A percentile compares a stretch with the other conserved stretches of the same genome.
These are phyloP conservation scores for Globisporangium solare DNA, from an alignment of 352 stramenopile genomes.

Conservation along the genomic window DNA sequence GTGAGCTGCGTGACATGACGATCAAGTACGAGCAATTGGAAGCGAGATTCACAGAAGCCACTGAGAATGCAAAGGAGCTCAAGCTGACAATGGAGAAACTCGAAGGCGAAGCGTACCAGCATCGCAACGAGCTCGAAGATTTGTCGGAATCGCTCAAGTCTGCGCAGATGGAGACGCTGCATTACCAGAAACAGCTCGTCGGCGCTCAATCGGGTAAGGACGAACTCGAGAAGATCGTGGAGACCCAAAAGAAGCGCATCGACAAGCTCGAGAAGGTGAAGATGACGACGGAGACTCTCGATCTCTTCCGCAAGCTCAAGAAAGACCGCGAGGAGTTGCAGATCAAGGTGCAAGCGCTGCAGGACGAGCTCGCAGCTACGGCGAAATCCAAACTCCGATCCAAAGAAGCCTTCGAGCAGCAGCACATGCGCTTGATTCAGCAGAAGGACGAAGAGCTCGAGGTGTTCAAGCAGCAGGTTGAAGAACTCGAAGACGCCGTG, in stretches of 20 bases:
- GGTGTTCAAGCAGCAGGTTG: slow-evolving; percentile 30
- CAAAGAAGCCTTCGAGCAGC: slow-evolving; percentile 18
- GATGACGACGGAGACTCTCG: slow-evolving; percentile 71
- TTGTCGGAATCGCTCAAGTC: slow-evolving; percentile 50
- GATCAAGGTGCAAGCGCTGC: slow-evolving; percentile 29
- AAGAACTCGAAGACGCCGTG: slow-evolving; percentile 34
- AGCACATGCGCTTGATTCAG: slow-evolving; percentile 19
- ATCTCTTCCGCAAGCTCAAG: slow-evolving; percentile 70
- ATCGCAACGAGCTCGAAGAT: slow-evolving; percentile 43
- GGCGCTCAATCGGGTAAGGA: slow-evolving; percentile 38
- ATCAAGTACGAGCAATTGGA: slow-evolving; percentile 26
- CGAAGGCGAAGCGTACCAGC: slow-evolving; percentile 44
- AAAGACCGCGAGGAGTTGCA: slow-evolving; percentile 47
- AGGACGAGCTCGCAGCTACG: slow-evolving; percentile 20
- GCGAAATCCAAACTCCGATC: background rate
- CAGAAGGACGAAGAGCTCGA: slow-evolving; percentile 41
- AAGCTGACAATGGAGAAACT: slow-evolving; percentile 42
- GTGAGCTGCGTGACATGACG: slow-evolving; percentile 23
- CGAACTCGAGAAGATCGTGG: slow-evolving; percentile 36
- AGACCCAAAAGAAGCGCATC: slow-evolving; percentile 57
- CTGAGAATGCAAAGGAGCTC: slow-evolving; percentile 28
- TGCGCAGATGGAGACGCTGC: slow-evolving; percentile 40
- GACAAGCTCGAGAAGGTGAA: slow-evolving; percentile 81
- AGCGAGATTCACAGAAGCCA: slow-evolving; percentile 6
- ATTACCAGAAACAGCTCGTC: slow-evolving; percentile 48